Evolutionary conservation across 345 rosid genomes (phyloP).

Genomic region (Pistacia atlantica): DNA sequence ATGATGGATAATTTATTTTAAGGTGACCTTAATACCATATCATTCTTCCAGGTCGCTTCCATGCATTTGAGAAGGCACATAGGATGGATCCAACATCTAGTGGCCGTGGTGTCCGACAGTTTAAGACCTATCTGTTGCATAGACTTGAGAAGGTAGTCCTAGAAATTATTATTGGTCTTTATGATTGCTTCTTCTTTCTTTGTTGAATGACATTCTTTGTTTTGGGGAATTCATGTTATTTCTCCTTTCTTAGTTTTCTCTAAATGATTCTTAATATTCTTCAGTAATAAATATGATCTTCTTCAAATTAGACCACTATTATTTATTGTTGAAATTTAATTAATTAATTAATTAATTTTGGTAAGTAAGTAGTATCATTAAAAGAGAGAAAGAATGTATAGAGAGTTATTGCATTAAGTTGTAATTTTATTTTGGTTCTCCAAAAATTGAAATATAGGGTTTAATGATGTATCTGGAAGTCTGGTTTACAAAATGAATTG

Average conservation of each 20-base stretch:
- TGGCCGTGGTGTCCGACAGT: constrained; percentile 94
- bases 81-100: constrained; percentile 56
- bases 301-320: background rate
- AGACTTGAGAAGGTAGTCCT: constrained; percentile 73
- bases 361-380: too few relatives aligned
- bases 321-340: background rate
- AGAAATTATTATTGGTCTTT: background rate
- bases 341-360: too few relatives aligned
- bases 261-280: constrained; percentile 8
- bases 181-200: background rate
- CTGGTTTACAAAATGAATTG: background rate
- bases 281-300: background rate
- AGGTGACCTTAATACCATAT: background rate
- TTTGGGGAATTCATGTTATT: constrained; percentile 7
- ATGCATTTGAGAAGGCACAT: constrained; percentile 91
- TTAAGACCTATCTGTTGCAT: constrained; percentile 84
- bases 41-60: constrained; percentile 75
- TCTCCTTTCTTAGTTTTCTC: background rate
- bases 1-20: background rate
- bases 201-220: background rate
- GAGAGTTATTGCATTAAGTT: too few relatives aligned
- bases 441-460: background rate
- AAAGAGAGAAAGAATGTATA: too few relatives aligned
- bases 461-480: background rate
- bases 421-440: background rate